A percentile compares a stretch with the other conserved stretches of the same genome.
Conservation (phyloP, 805 yeast species). For the Pichia californica region DNA sequence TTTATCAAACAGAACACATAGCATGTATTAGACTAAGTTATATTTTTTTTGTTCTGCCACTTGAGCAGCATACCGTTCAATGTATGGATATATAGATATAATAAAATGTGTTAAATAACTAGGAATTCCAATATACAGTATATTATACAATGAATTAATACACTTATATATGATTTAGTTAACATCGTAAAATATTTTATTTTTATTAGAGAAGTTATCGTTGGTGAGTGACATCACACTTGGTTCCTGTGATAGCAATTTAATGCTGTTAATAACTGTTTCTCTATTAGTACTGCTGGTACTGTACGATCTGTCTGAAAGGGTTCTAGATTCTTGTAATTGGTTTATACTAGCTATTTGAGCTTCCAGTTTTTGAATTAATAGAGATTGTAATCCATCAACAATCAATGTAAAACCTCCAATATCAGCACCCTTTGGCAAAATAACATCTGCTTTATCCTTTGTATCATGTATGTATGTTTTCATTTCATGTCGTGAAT, state of each 20-base stretch:
- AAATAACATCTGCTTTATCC: constrained; percentile 64
- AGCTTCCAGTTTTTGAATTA: constrained; percentile 14
- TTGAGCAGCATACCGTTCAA: too few relatives aligned
- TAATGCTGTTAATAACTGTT: constrained; percentile 11
- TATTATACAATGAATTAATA: too few relatives aligned
- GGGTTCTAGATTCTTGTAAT: neutral
- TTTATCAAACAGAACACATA: too few relatives aligned
- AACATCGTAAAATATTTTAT: constrained; percentile 24
- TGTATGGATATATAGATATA: too few relatives aligned
- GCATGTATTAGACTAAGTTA: too few relatives aligned
- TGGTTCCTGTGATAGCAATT: constrained; percentile 16
- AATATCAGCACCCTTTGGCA: constrained; percentile 63
- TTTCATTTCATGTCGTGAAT: constrained; percentile 60
- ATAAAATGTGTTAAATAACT: too few relatives aligned
- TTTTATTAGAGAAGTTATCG: constrained; percentile 24
- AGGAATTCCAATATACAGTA: too few relatives aligned
- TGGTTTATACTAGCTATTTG: neutral
- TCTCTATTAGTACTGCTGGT: constrained; percentile 8
- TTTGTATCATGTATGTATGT: constrained; percentile 63
- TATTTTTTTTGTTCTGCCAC: too few relatives aligned
- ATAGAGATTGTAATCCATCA: constrained; percentile 50
- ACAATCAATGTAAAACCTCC: constrained; percentile 53
- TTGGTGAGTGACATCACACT: constrained; percentile 23
- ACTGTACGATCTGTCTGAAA: constrained; percentile 2
- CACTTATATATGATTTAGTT: constrained; percentile 8